Evolutionary conservation across 2,329 filamentous ascomycete species (phyloP).

Genomic region (Phialophora macrospora): DNA sequence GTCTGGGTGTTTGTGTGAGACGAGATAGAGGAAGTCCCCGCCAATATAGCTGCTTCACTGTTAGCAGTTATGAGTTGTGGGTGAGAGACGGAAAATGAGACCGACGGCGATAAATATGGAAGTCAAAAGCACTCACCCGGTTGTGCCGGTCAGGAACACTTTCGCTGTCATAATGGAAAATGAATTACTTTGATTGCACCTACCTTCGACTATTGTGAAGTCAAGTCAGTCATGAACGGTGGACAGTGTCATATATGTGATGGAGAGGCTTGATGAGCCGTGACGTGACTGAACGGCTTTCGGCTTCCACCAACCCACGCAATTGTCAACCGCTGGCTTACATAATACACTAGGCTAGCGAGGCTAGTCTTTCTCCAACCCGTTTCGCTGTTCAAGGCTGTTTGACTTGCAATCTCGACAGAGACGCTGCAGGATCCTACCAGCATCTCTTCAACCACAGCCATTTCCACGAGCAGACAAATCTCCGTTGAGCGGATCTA

Average conservation of each 20-base stretch:
- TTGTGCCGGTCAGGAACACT: slow-evolving; percentile 18
- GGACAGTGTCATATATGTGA: not conserved
- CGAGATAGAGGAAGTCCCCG: slow-evolving; percentile 56
- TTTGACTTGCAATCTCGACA: not conserved
- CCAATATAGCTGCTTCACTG: slow-evolving; percentile 54
- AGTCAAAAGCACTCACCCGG: slow-evolving; percentile 1
- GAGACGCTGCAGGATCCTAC: not conserved
- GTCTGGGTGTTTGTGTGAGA: slow-evolving; percentile 54
- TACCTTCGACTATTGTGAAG: not conserved
- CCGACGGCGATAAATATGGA: not conserved
- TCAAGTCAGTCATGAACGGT: not conserved
- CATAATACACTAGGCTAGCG: not conserved
- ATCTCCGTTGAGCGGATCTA: not conserved
- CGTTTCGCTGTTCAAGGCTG: not conserved
- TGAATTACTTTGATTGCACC: not conserved
- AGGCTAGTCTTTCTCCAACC: not conserved
- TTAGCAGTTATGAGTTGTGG: not conserved
- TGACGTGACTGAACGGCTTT: not conserved
- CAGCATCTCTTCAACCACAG: not conserved
- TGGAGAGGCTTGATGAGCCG: not conserved
- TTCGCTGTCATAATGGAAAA: slow-evolving; percentile 19
- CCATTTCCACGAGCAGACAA: not conserved
- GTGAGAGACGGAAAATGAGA: not conserved
- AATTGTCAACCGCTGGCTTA: not conserved
- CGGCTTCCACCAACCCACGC: not conserved